Conservation (phyloP, 1,284 basidiomycete genomes). For the Boletus sp. region DNA sequence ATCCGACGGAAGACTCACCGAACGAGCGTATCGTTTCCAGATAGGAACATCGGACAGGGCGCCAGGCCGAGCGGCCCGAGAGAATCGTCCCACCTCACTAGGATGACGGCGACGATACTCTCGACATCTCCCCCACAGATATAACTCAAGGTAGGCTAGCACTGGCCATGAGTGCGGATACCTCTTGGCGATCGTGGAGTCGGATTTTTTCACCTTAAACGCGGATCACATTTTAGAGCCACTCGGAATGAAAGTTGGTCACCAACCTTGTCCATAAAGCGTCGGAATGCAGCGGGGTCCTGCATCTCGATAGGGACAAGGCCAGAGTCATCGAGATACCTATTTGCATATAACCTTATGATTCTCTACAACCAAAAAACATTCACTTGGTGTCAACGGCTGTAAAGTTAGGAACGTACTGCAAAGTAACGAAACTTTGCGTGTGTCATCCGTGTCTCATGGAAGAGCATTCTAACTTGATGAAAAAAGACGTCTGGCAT, state of each 20-base stretch:
- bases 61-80: not conserved
- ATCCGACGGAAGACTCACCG: conserved; percentile 9
- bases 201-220: conserved; percentile 12
- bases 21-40: conserved; percentile 10
- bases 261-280: conserved; percentile 19
- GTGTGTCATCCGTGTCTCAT: not conserved
- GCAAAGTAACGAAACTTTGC: not conserved
- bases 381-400: not conserved
- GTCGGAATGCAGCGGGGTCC: conserved; percentile 1
- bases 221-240: not conserved
- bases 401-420: not conserved
- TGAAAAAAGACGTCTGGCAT: not conserved
- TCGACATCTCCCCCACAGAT: conserved; percentile 8
- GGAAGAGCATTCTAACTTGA: not conserved
- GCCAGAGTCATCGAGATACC: conserved; percentile 2
- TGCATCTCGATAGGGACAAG: conserved; percentile 13
- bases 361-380: not conserved
- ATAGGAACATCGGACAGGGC: conserved; percentile 5
- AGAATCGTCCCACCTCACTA: not conserved
- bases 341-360: not conserved
- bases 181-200: conserved; percentile 11
- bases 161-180: conserved; percentile 23
- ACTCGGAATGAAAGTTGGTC: not conserved
- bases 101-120: not conserved
- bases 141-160: conserved; percentile 20